These are phyloP conservation scores for Penicillium polonicum DNA, from an alignment of 2,329 filamentous ascomycete genomes.

Conservation along the genomic window DNA sequence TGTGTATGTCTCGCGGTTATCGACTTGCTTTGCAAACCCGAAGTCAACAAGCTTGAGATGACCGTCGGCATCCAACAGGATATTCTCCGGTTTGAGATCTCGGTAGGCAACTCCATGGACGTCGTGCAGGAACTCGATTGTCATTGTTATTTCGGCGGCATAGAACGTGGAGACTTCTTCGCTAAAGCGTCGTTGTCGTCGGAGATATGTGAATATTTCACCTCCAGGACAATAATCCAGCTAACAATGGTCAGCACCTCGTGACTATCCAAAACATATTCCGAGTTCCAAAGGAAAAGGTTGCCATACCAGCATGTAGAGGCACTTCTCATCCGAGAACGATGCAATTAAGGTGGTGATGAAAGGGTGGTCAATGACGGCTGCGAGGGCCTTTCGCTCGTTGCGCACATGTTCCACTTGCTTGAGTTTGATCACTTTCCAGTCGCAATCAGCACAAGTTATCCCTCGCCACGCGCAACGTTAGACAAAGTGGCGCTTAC, in stretches of 20 bases:
- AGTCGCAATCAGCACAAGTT: slow-evolving; percentile 10
- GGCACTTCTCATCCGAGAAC: slow-evolving; percentile 61
- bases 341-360: slow-evolving; percentile 64
- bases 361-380: slow-evolving; percentile 64
- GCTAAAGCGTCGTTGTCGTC: slow-evolving; percentile 62
- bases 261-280: background rate
- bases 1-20: slow-evolving; percentile 60
- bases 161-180: slow-evolving; percentile 64
- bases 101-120: slow-evolving; percentile 64
- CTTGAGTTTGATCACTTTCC: slow-evolving; percentile 58
- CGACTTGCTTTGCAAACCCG: slow-evolving; percentile 66
- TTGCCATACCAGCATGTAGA: slow-evolving; percentile 52
- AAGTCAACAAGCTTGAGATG: slow-evolving; percentile 68
- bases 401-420: slow-evolving; percentile 68
- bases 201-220: slow-evolving; percentile 65
- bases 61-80: slow-evolving; percentile 63
- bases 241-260: slow-evolving; percentile 36
- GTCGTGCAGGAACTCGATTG: slow-evolving; percentile 64
- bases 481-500: slow-evolving; percentile 29
- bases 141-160: slow-evolving; percentile 64
- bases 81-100: slow-evolving; percentile 67
- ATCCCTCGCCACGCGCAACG: slow-evolving; percentile 7
- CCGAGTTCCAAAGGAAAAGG: background rate
- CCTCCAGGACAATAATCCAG: slow-evolving; percentile 67
- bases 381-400: slow-evolving; percentile 62